These are phyloP conservation scores for Hortiboletus rubellus DNA, from an alignment of 1,284 basidiomycete species.

Conservation along the genomic window DNA sequence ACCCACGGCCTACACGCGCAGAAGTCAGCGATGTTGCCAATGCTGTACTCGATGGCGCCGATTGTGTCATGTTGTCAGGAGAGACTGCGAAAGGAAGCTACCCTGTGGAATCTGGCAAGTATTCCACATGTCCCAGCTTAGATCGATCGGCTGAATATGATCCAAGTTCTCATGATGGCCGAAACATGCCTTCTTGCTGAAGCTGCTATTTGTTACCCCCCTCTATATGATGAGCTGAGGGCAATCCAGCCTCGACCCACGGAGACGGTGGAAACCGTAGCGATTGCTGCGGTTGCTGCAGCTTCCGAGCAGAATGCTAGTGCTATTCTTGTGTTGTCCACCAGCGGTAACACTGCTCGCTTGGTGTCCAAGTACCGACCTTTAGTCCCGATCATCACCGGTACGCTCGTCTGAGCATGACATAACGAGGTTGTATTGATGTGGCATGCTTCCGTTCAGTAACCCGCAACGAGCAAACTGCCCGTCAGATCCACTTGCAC, in stretches of 20 bases:
- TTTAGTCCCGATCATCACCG: conserved; percentile 90
- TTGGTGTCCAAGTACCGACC: conserved; percentile 98
- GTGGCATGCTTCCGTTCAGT: conserved; percentile 48
- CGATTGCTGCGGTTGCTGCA: conserved; percentile 91
- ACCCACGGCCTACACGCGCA: conserved; percentile 94
- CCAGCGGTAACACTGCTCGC: conserved; percentile 95
- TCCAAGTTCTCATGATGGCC: conserved; percentile 93
- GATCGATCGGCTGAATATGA: conserved; percentile 15
- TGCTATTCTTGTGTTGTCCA: conserved; percentile 96
- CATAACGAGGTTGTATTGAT: background rate
- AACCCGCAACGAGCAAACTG: conserved; percentile 93
- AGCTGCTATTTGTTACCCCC: conserved; percentile 89
- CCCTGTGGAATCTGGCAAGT: conserved; percentile 86
- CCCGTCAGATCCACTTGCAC: conserved; percentile 96
- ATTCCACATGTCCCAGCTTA: background rate
- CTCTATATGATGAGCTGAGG: conserved; percentile 88
- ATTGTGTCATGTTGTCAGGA: conserved; percentile 98
- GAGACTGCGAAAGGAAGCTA: conserved; percentile 97
- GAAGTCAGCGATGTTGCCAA: conserved; percentile 98
- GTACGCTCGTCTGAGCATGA: conserved; percentile 43
- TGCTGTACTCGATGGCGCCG: conserved; percentile 94
- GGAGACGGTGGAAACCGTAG: conserved; percentile 90
- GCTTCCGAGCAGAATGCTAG: conserved; percentile 92
- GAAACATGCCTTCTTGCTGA: conserved; percentile 96
- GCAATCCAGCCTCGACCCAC: conserved; percentile 81